Base-by-base conservation (phyloP, 306 rosid species). In the Castanea crenata region DNA sequence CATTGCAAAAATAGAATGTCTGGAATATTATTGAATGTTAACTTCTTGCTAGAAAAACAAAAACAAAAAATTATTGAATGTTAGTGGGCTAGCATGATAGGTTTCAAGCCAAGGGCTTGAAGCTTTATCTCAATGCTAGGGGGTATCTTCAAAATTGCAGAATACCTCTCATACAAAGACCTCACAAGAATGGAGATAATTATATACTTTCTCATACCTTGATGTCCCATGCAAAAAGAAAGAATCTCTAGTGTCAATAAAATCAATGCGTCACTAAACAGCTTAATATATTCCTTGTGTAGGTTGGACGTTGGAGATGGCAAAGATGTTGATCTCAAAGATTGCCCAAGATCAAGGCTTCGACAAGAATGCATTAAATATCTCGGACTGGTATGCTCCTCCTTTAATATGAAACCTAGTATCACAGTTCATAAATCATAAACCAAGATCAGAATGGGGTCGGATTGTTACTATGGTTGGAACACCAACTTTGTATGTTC, bases 261-360 rank as follows among this genome's bases (percentile, higher is more conserved):
- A 59, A 59, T 20, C 5, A 59, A 23, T 21, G 46, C 5, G 21
- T 34, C 8, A 63, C 21, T 35, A 21, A n/a, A 16, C 25, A 61
- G 12, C 9, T 35, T 12, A 51, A 49, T 12, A 23, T 20, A 35
- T 75, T 9, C 38, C 44, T 78, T 75, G 27, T 55, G 52, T 76
- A 86, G 90, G 90, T 59, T 86, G 83, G 90, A 86, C 73, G 71
- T 81, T 55, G 82, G 89, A 58, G 89, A 83, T 71, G 87, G 89
- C 19, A 81, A 86, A 75, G 85, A 81, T 67, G 79, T 86, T 55
- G 81, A 86, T 83, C 78, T 81, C 68, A 78, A 71, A 35, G 73
- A 78, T 41, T 86, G 87, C 79, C 79, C 81, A 14, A 55, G 89
- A 58, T 68, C 74, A 57, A 86, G 74, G 79, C 89, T 86, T 58